Conservation (phyloP, 2,329 filamentous ascomycete genomes). For the Scopulariopsis brevicaulis region DNA sequence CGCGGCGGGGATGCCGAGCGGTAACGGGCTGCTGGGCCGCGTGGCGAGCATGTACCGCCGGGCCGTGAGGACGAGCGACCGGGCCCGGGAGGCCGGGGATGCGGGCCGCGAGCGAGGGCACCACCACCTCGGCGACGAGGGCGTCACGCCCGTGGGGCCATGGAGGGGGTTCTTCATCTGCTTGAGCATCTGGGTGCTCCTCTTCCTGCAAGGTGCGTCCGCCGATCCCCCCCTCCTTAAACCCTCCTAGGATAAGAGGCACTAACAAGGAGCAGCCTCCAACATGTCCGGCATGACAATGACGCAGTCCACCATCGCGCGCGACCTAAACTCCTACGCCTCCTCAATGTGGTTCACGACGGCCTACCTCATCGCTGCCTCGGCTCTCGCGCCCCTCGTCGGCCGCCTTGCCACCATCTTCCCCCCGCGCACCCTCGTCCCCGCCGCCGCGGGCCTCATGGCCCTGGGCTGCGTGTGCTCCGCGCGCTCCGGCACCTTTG, state of each 20-base stretch:
- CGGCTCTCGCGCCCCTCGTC: slow-evolving; percentile 52
- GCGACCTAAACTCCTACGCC: slow-evolving; percentile 63
- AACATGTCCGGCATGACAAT: slow-evolving; percentile 79
- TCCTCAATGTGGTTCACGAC: slow-evolving; percentile 73
- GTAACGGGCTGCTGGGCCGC: background rate
- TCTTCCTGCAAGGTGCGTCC: slow-evolving; percentile 45
- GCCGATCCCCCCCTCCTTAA: slow-evolving; percentile 4
- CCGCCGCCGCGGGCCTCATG: slow-evolving; percentile 46
- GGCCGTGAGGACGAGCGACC: background rate
- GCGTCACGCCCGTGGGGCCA: background rate
- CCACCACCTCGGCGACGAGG: background rate
- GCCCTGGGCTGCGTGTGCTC: slow-evolving; percentile 54
- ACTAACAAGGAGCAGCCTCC: slow-evolving; percentile 24
- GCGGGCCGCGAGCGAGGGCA: background rate
- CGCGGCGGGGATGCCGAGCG: background rate
- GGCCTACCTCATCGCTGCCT: slow-evolving; percentile 55
- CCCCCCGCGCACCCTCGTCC: slow-evolving; percentile 52
- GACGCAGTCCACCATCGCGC: slow-evolving; percentile 65
- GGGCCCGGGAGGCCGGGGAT: background rate
- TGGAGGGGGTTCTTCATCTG: background rate
- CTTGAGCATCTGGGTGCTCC: slow-evolving; percentile 26
- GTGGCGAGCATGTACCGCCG: background rate
- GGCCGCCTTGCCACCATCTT: slow-evolving; percentile 68
- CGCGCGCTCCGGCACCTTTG: slow-evolving; percentile 45
- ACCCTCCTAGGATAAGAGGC: background rate